Evolutionary conservation across 352 stramenopile species (phyloP), one percentile per base, ranked within the genome.

Genomic region (Albugo laibachii): DNA sequence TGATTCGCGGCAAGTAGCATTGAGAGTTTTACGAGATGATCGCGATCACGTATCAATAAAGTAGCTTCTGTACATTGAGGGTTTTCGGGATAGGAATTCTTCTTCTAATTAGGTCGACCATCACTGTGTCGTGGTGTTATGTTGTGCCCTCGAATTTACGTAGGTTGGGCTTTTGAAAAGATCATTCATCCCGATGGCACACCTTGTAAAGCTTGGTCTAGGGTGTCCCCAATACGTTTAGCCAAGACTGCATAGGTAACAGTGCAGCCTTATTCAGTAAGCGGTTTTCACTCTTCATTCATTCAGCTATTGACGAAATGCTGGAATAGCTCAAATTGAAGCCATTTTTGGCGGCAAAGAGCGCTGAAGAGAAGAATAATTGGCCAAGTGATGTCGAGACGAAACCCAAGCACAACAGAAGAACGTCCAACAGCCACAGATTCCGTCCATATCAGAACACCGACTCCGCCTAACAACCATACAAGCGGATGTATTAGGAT

Each of bases 61-160:
- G 24, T 31, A 31, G 24, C 8, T 31, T 31, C 24, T 31, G 24
- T 31, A 10, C 8, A 3, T 31, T 31, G 3, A 31, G 3, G 37
- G 74, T 70, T 49, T 81, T 86, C 13, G 71, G 74, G 15, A 82
- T 61, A 49, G 13, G 52, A 55, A 40, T 62, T 61, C 46, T 87
- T 70, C 5, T 64, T 74, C 62, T 80, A 74, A 34, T 49, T 49
- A 38, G 56, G 50, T 20, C 57, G 47, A 37, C 53, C 62, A 24
- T 60, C 66, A 21, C 65, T 63, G 8, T 47, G 19, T 24, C 36
- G 27, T 11, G 5, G 4, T 6, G n/a, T 2, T 3, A 37, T 24
- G 42, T 15, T 34, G 42, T 47, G 24, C 3, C 24, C 8, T 8
- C 24, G 8, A 8, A 31, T 10, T 31, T 31, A 31, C 8, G 24